These are phyloP conservation scores for Chlamydomonas schloesseri DNA, from an alignment of 139 green algal species.

Conservation along the genomic window DNA sequence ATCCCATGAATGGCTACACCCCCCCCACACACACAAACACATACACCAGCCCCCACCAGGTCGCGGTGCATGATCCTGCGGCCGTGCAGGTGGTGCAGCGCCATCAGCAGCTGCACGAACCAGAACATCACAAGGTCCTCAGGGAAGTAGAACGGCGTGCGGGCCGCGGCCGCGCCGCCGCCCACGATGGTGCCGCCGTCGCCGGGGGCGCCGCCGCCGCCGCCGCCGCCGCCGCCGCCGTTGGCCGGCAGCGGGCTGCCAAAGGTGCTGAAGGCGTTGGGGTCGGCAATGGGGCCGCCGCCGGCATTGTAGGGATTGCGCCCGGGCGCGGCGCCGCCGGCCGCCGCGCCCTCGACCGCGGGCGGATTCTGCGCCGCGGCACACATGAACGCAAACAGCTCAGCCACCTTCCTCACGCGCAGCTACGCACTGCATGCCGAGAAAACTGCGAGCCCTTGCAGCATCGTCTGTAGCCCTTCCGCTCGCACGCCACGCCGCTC, in stretches of 20 bases:
- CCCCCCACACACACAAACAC: too few species aligned
- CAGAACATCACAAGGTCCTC: constrained; percentile 72
- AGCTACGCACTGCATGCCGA: too few species aligned
- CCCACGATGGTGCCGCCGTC: background rate
- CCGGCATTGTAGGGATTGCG: background rate
- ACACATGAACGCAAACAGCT: too few species aligned
- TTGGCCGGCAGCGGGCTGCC: background rate
- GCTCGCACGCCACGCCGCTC: too few species aligned
- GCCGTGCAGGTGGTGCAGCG: constrained; percentile 69
- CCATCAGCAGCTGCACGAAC: constrained; percentile 73
- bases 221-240: background rate
- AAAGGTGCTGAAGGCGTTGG: background rate
- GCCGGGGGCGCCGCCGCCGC: background rate
- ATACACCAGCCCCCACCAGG: too few species aligned
- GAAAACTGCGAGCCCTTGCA: too few species aligned
- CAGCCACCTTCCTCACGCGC: too few species aligned
- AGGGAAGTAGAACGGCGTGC: constrained; percentile 51
- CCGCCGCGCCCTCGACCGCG: background rate
- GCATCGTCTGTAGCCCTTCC: too few species aligned
- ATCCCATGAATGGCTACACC: too few species aligned
- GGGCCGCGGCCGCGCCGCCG: background rate
- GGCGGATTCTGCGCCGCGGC: constrained; percentile 18
- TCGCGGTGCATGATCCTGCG: constrained; percentile 67
- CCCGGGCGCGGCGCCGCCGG: background rate
- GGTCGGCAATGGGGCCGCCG: background rate